These are phyloP conservation scores for Botrytis porri DNA, from an alignment of 2,329 filamentous ascomycete genomes.

Conservation along the genomic window DNA sequence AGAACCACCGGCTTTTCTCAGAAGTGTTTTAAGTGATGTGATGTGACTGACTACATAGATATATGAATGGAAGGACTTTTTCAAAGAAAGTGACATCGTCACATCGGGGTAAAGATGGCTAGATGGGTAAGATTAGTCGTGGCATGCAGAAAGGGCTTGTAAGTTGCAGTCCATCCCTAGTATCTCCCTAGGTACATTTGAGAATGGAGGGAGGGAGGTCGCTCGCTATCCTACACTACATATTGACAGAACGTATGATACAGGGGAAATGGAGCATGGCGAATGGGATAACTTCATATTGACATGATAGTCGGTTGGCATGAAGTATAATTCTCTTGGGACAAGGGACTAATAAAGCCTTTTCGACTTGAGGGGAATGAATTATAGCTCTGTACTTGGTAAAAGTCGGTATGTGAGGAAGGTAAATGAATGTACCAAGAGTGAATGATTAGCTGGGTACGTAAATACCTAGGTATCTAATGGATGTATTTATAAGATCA, in stretches of 20 bases:
- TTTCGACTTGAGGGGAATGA: neutral
- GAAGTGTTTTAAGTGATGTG: neutral
- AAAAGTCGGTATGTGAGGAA: neutral
- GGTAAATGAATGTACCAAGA: neutral
- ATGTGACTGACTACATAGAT: neutral
- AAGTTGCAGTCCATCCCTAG: neutral
- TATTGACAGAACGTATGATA: neutral
- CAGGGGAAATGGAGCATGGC: neutral
- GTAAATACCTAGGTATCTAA: neutral
- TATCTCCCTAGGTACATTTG: neutral
- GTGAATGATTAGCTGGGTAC: neutral
- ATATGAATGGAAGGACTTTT: neutral
- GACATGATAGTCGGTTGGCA: neutral
- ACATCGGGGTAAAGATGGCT: neutral
- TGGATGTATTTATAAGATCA: neutral
- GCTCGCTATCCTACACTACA: neutral
- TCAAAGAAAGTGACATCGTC: neutral
- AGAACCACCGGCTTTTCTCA: neutral
- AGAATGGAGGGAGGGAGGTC: neutral
- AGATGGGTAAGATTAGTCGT: slow-evolving; percentile 9
- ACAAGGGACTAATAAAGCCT: neutral
- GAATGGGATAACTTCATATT: neutral
- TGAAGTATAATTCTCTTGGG: neutral
- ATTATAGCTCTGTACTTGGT: neutral
- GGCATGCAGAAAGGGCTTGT: slow-evolving; percentile 4